Conservation (phyloP, 257 asterid genomes). For the Nicotiana tabacum region DNA sequence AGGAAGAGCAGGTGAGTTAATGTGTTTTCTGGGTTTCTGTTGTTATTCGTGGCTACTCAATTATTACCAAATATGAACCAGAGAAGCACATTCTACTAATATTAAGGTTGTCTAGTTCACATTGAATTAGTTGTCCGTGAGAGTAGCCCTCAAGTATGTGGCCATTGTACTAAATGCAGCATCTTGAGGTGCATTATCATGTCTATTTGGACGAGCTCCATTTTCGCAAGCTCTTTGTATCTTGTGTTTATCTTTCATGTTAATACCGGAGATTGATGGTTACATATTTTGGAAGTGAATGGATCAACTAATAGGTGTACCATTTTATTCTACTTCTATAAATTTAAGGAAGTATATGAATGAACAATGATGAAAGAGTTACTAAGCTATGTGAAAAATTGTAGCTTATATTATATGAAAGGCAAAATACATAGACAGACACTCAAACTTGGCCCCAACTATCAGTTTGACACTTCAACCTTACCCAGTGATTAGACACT, state of each 20-base stretch:
- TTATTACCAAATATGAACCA: not conserved
- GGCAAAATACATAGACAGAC: too few relatives aligned
- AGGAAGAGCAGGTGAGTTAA: conserved; percentile 86
- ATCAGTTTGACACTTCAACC: too few relatives aligned
- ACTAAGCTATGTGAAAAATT: not conserved
- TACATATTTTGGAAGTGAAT: not conserved
- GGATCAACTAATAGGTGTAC: not conserved
- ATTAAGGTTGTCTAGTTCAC: conserved; percentile 1
- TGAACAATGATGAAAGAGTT: not conserved
- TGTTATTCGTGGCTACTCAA: not conserved
- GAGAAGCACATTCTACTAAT: not conserved
- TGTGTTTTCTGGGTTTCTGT: conserved; percentile 7
- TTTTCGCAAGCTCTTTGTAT: not conserved
- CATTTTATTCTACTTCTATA: not conserved
- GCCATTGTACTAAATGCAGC: not conserved
- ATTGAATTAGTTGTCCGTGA: not conserved
- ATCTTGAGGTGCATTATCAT: not conserved
- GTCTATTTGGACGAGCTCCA: not conserved
- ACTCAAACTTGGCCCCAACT: too few relatives aligned
- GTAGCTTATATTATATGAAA: too few relatives aligned
- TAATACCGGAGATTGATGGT: not conserved
- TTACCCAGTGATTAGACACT: too few relatives aligned
- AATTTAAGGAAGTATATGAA: not conserved
- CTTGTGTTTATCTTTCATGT: not conserved
- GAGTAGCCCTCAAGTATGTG: not conserved